Evolutionary conservation across 2,329 filamentous ascomycete genomes (phyloP).

Genomic region (Teratosphaeria destructans): DNA sequence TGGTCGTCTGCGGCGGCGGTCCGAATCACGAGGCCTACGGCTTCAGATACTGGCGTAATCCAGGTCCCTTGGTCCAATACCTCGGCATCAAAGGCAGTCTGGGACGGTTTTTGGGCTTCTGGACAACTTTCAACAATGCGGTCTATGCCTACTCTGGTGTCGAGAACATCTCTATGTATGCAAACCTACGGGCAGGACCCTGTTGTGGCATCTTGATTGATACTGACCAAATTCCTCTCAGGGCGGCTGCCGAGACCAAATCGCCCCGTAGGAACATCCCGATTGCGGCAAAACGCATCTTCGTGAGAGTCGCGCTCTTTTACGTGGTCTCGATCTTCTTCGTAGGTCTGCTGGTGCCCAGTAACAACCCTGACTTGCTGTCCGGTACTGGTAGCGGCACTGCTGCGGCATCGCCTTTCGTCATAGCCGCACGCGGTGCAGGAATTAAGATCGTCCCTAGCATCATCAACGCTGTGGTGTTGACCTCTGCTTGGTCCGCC

Average conservation of each 20-base stretch:
- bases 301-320: constrained; percentile 73
- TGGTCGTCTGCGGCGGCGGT: constrained; percentile 25
- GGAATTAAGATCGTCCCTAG: constrained; percentile 48
- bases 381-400: constrained; percentile 10
- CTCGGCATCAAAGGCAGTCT: constrained; percentile 20
- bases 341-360: constrained; percentile 67
- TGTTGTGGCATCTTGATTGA: no score
- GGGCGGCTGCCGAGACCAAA: constrained; percentile 10
- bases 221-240: no score
- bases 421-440: constrained; percentile 50
- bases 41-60: constrained; percentile 34
- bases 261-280: constrained; percentile 5
- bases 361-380: constrained; percentile 36
- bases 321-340: constrained; percentile 65
- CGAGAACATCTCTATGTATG: constrained; percentile 8
- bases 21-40: constrained; percentile 30
- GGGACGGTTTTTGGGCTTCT: constrained; percentile 33
- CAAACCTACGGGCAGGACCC: no score
- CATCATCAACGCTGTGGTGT: constrained; percentile 53
- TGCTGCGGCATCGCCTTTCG: constrained; percentile 39
- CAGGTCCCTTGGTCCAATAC: constrained; percentile 29
- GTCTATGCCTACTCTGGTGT: constrained; percentile 24
- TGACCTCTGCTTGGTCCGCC: constrained; percentile 52
- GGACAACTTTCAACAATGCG: constrained; percentile 50
- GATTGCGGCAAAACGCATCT: constrained; percentile 63